Percentiles rank a stretch among this genome's conserved stretches.
These are phyloP conservation scores for Berkeleyomyces basicola DNA, from an alignment of 2,329 filamentous ascomycete genomes.

Conservation along the genomic window DNA sequence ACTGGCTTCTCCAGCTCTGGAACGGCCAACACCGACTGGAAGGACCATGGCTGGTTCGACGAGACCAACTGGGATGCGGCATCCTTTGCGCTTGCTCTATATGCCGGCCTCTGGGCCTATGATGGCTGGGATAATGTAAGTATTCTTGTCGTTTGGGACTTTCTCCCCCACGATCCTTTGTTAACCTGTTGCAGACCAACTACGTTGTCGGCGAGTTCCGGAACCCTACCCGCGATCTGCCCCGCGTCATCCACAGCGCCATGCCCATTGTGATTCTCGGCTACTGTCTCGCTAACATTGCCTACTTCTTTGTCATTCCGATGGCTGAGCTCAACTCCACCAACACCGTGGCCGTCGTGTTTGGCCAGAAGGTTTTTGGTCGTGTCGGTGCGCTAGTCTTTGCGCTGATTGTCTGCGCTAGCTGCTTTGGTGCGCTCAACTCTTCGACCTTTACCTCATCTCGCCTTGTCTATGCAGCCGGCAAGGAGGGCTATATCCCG, in stretches of 20 bases:
- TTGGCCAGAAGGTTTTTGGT: slow-evolving; percentile 81
- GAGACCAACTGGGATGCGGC: slow-evolving; percentile 65
- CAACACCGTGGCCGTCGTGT: slow-evolving; percentile 92
- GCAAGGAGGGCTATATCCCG: slow-evolving; percentile 88
- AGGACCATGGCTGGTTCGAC: slow-evolving; percentile 72
- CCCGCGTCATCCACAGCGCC: slow-evolving; percentile 86
- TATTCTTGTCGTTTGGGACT: slow-evolving; percentile 15
- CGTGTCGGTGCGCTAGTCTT: slow-evolving; percentile 65
- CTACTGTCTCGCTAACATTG: slow-evolving; percentile 80
- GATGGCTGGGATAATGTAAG: slow-evolving; percentile 97
- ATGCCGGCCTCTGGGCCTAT: slow-evolving; percentile 93
- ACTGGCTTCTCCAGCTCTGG: slow-evolving; percentile 71
- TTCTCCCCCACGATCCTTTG: background rate
- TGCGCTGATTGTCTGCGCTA: slow-evolving; percentile 75
- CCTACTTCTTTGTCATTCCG: slow-evolving; percentile 89
- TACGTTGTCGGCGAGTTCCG: slow-evolving; percentile 96
- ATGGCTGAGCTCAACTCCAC: slow-evolving; percentile 62
- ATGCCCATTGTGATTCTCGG: slow-evolving; percentile 85
- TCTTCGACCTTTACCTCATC: slow-evolving; percentile 87
- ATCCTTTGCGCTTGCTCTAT: slow-evolving; percentile 83
- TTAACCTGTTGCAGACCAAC: slow-evolving; percentile 31
- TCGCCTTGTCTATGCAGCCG: slow-evolving; percentile 81
- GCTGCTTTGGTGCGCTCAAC: slow-evolving; percentile 88
- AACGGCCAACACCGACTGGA: slow-evolving; percentile 69
- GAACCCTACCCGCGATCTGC: slow-evolving; percentile 76